phyloP scores from a whole-genome alignment of 2,329 filamentous ascomycete species.

The Monosporascus sp. region DNA sequence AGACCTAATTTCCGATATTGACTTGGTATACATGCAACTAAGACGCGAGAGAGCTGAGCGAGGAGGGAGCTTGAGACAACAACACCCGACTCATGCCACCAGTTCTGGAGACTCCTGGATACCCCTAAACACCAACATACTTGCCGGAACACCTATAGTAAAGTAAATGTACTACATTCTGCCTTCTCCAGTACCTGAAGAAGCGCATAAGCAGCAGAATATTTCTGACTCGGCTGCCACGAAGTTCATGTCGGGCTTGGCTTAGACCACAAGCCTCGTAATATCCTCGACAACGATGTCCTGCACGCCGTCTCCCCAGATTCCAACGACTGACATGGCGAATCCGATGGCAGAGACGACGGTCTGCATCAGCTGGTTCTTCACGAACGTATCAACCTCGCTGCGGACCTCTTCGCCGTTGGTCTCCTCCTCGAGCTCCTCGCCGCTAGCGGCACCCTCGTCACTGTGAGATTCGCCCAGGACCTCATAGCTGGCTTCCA shows the following conservation, averaged over 20 bases:
- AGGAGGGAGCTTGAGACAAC: not conserved
- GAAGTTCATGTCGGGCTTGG: too few relatives aligned
- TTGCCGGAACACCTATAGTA: not conserved
- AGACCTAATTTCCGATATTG: not conserved
- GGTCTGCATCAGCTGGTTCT: slow-evolving; percentile 49
- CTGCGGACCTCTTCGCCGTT: slow-evolving; percentile 60
- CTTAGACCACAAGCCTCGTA: too few relatives aligned
- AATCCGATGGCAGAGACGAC: slow-evolving; percentile 52
- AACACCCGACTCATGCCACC: not conserved
- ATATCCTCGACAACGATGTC: not conserved
- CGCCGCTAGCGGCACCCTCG: slow-evolving; percentile 40
- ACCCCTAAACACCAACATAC: not conserved
- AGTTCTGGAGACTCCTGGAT: slow-evolving; percentile 1
- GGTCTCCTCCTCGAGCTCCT: slow-evolving; percentile 38
- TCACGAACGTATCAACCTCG: slow-evolving; percentile 50
- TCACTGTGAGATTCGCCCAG: slow-evolving; percentile 45
- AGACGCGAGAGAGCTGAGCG: not conserved
- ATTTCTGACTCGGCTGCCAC: not conserved
- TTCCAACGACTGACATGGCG: slow-evolving; percentile 56
- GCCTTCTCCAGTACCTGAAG: not conserved
- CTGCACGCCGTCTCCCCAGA: slow-evolving; percentile 58
- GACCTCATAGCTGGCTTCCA: slow-evolving; percentile 71
- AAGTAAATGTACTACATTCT: not conserved
- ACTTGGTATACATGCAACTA: not conserved
- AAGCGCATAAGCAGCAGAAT: not conserved